These are phyloP conservation scores for Fusarium chaquense DNA, from an alignment of 2,329 filamentous ascomycete genomes.

Conservation along the genomic window DNA sequence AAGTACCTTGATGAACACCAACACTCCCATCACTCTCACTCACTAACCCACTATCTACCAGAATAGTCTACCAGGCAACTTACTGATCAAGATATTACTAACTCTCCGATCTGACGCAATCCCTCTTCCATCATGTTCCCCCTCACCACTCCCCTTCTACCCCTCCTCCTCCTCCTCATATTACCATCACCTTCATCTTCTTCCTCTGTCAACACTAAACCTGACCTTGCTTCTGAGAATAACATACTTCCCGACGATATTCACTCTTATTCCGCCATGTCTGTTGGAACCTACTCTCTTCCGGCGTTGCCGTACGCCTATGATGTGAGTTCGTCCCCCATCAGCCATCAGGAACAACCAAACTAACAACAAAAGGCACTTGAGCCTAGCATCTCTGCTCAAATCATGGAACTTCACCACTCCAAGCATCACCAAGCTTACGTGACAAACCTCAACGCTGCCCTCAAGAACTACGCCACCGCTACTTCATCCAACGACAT, in stretches of 20 bases:
- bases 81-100: slow-evolving; percentile 3
- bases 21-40: too few relatives aligned
- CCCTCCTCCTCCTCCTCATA: slow-evolving; percentile 35
- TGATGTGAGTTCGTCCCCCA: slow-evolving; percentile 64
- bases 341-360: too few relatives aligned
- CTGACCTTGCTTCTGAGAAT: slow-evolving; percentile 9
- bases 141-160: slow-evolving; percentile 31
- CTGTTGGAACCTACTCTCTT: slow-evolving; percentile 65
- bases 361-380: slow-evolving; percentile 65
- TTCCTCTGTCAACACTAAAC: slow-evolving; percentile 1
- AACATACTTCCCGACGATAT: neutral
- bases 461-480: slow-evolving; percentile 69
- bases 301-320: slow-evolving; percentile 77
- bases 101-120: slow-evolving; percentile 38
- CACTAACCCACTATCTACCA: neutral
- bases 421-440: slow-evolving; percentile 84
- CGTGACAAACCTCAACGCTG: slow-evolving; percentile 79
- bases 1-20: slow-evolving; percentile 37
- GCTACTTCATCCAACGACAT: slow-evolving; percentile 70
- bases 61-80: too few relatives aligned
- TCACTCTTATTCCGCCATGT: slow-evolving; percentile 48
- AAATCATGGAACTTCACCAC: slow-evolving; percentile 88
- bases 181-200: slow-evolving; percentile 5
- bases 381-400: slow-evolving; percentile 78
- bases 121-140: slow-evolving; percentile 23